A percentile compares a stretch with the other conserved stretches of the same genome.
Conservation (phyloP, 2,329 filamentous ascomycete genomes). For the Diaporthe sp. region DNA sequence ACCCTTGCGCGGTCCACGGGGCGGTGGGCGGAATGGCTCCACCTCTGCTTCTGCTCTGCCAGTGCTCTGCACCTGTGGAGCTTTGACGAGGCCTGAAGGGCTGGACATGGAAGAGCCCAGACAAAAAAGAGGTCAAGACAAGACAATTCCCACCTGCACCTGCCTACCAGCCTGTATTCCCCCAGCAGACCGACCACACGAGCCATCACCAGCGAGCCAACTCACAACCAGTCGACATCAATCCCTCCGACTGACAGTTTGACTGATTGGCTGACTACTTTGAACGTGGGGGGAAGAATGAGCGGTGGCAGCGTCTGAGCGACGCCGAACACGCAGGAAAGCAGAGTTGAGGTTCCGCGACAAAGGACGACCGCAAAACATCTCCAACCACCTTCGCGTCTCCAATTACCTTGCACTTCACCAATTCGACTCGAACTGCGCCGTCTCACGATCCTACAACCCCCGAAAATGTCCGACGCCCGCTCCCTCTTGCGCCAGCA, state of each 20-base stretch:
- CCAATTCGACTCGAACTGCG: conserved; percentile 7
- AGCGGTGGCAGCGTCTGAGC: conserved; percentile 1
- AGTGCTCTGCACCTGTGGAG: neutral
- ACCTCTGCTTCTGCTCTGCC: neutral
- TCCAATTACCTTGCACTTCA: neutral
- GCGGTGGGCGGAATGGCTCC: neutral
- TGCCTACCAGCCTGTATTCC: too few relatives aligned
- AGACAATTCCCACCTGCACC: neutral
- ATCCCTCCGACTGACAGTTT: neutral
- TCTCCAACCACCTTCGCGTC: neutral
- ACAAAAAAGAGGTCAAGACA: neutral
- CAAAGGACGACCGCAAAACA: neutral
- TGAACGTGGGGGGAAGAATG: neutral
- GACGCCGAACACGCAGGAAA: neutral
- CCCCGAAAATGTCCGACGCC: conserved; percentile 78
- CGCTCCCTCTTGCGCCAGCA: conserved; percentile 84
- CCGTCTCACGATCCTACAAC: neutral
- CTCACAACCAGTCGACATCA: neutral
- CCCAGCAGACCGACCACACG: neutral
- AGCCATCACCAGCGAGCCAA: neutral
- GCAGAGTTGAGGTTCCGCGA: neutral
- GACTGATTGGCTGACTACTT: neutral
- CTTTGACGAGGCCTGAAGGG: neutral
- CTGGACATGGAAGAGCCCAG: neutral
- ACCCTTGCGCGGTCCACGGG: neutral